Evolutionary conservation across 139 green algal species (phyloP).

Genomic region (Chlorella sorokiniana): DNA sequence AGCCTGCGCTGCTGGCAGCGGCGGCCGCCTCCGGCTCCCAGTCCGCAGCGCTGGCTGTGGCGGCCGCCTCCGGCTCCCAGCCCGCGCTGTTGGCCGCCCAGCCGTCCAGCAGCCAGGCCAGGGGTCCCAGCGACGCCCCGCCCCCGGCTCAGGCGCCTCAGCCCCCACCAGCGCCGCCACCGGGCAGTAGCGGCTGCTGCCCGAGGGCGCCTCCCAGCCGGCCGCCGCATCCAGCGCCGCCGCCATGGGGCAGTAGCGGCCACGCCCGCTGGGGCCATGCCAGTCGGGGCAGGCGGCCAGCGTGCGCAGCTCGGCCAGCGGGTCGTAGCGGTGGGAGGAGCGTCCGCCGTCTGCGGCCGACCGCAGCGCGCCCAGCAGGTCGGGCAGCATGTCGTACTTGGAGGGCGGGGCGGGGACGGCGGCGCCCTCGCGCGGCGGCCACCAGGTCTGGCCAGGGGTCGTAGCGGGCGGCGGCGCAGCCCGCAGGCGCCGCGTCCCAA

Average conservation of each 20-base stretch:
- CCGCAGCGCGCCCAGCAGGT: neutral
- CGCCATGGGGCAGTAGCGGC: neutral
- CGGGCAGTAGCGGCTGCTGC: neutral
- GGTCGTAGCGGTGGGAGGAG: too few relatives aligned
- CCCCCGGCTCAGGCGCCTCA: neutral
- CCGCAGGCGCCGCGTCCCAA: neutral
- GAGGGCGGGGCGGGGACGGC: too few relatives aligned
- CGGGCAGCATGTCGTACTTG: neutral
- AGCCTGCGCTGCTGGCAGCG: too few relatives aligned
- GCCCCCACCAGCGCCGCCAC: neutral
- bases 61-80: too few relatives aligned
- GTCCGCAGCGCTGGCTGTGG: too few relatives aligned
- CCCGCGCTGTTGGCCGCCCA: neutral
- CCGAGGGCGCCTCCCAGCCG: neutral
- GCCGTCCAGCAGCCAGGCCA: constrained; percentile 10
- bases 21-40: too few relatives aligned
- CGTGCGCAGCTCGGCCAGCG: too few relatives aligned
- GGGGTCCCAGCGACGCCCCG: neutral
- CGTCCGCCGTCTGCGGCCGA: too few relatives aligned
- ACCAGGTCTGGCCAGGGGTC: neutral
- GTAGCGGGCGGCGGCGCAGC: neutral
- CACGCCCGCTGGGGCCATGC: neutral
- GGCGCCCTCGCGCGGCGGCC: too few relatives aligned
- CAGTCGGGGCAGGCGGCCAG: neutral
- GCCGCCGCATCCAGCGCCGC: neutral